Conservation (phyloP, 2,329 filamentous ascomycete species). For the Dactylellina sp. region DNA sequence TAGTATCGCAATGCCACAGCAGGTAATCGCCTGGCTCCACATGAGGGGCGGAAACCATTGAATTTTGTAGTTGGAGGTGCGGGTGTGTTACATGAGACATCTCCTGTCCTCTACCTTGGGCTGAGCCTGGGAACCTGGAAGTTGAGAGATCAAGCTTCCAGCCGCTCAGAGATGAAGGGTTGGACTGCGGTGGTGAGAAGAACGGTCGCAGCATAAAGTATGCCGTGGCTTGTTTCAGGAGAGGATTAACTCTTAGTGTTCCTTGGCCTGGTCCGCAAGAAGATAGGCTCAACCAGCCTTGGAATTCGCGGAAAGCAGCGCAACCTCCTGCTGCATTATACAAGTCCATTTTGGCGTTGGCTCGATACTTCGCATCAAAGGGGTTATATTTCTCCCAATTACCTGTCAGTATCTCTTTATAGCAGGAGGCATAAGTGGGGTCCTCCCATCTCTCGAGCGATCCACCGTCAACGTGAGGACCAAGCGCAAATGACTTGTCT, state of each 20-base stretch:
- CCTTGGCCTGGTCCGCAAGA: constrained; percentile 79
- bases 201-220: constrained; percentile 88
- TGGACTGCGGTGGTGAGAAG: constrained; percentile 71
- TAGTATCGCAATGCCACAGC: constrained; percentile 82
- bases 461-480: constrained; percentile 79
- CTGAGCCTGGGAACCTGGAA: constrained; percentile 76
- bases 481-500: constrained; percentile 76
- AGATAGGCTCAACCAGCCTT: constrained; percentile 88
- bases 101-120: constrained; percentile 76
- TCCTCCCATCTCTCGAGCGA: constrained; percentile 81
- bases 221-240: constrained; percentile 78
- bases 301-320: constrained; percentile 86
- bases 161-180: constrained; percentile 64
- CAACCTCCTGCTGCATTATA: constrained; percentile 86
- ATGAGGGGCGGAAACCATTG: constrained; percentile 78
- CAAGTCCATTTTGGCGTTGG: constrained; percentile 77
- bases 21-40: constrained; percentile 81
- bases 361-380: constrained; percentile 79
- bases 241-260: constrained; percentile 83
- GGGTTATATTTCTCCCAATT: constrained; percentile 84
- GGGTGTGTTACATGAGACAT: constrained; percentile 74
- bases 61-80: constrained; percentile 74
- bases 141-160: constrained; percentile 65
- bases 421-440: constrained; percentile 77
- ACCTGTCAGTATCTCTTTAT: constrained; percentile 78